These are phyloP conservation scores for Solanum etuberosum DNA, from an alignment of 257 asterid genomes.

Conservation along the genomic window DNA sequence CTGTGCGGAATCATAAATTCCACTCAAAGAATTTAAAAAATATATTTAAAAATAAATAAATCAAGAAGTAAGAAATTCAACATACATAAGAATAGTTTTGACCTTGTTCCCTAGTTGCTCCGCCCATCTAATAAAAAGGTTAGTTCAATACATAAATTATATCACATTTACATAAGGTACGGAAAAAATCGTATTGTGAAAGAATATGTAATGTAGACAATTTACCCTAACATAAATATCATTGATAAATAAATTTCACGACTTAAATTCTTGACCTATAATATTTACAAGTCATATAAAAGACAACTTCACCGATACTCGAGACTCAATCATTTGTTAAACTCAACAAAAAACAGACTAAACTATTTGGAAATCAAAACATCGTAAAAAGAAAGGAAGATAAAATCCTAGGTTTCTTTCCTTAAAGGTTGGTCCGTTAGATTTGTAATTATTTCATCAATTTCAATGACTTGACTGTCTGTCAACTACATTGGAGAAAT, in stretches of 20 bases:
- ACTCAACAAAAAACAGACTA: neutral
- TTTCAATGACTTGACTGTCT: neutral
- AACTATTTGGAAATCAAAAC: neutral
- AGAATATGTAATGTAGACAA: neutral
- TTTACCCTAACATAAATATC: accelerated
- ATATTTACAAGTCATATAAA: neutral
- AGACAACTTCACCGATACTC: neutral
- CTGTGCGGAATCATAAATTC: neutral
- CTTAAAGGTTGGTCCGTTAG: neutral
- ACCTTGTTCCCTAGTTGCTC: neutral
- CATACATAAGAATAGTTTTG: neutral
- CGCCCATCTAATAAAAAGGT: neutral
- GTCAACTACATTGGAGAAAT: neutral
- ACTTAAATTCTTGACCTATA: neutral
- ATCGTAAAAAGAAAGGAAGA: neutral
- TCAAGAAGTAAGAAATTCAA: neutral
- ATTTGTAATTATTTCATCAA: neutral
- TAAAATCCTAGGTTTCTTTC: neutral
- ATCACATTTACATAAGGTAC: neutral
- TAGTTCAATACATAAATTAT: neutral
- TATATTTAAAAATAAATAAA: neutral
- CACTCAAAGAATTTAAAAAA: neutral
- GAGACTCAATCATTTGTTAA: neutral
- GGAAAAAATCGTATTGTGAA: neutral
- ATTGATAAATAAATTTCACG: neutral